These are phyloP conservation scores for Aspergillus brasiliensis DNA, from an alignment of 2,329 filamentous ascomycete genomes.

Conservation along the genomic window DNA sequence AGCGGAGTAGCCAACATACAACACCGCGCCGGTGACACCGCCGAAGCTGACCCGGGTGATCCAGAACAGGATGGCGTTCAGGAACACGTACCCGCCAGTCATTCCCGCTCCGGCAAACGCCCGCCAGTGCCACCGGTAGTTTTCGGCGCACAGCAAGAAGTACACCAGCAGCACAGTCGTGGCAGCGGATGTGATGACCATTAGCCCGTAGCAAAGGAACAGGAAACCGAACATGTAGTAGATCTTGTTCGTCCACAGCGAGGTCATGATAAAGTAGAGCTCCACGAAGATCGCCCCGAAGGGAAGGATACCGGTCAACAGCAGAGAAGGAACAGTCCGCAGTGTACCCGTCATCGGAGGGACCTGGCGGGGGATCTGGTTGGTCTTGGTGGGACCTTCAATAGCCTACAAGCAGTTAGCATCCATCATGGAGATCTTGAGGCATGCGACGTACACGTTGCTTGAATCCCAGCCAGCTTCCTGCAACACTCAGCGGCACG, in stretches of 20 bases:
- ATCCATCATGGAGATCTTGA: neutral
- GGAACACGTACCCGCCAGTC: constrained; percentile 87
- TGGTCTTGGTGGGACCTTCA: constrained; percentile 83
- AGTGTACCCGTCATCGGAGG: constrained; percentile 82
- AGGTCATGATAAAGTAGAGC: constrained; percentile 99
- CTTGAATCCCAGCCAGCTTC: constrained; percentile 92
- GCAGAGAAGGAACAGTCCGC: constrained; percentile 82
- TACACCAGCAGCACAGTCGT: constrained; percentile 95
- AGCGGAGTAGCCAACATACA: constrained; percentile 91
- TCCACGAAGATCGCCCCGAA: constrained; percentile 98
- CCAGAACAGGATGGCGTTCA: constrained; percentile 90
- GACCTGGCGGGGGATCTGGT: constrained; percentile 97
- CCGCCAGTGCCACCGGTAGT: constrained; percentile 99
- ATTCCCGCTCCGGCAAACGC: constrained; percentile 90
- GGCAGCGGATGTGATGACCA: constrained; percentile 92
- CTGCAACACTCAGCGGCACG: constrained; percentile 83
- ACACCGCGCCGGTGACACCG: constrained; percentile 79
- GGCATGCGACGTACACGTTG: constrained; percentile 49
- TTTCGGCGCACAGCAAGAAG: constrained; percentile 91
- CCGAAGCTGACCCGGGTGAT: constrained; percentile 82
- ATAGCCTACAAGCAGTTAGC: constrained; percentile 52
- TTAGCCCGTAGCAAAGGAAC: constrained; percentile 94
- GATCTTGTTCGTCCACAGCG: constrained; percentile 97
- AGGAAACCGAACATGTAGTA: constrained; percentile 99
- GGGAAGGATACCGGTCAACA: constrained; percentile 87